phyloP scores from a whole-genome alignment of 2,329 filamentous ascomycete species.

The Aspergillus sergii region DNA sequence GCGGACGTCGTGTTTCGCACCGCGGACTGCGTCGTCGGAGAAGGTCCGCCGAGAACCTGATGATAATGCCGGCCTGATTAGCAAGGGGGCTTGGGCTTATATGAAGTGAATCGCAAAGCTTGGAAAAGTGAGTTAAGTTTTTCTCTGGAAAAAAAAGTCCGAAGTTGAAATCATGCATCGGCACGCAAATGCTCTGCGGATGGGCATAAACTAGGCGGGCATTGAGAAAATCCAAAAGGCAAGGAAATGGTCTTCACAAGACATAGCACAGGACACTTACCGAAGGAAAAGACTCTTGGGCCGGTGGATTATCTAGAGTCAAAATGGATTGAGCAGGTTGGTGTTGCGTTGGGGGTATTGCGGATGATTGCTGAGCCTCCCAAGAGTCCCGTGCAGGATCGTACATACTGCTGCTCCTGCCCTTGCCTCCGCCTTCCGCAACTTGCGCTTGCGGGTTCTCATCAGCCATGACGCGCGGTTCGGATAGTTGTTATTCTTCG shows the following conservation, averaged over 20 bases:
- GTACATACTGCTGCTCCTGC: conserved; percentile 20
- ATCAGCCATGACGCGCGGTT: conserved; percentile 12
- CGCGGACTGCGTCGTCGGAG: not conserved
- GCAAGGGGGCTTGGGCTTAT: not conserved
- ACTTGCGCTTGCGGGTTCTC: not conserved
- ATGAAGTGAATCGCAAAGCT: not conserved
- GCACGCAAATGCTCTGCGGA: not conserved
- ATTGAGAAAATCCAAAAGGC: not conserved
- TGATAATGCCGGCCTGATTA: not conserved
- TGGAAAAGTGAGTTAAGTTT: not conserved
- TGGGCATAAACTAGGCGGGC: not conserved
- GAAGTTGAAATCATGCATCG: too few species aligned
- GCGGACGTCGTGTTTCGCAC: not conserved
- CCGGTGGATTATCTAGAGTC: not conserved
- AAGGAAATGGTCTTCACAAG: not conserved
- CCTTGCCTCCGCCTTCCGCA: conserved; percentile 4
- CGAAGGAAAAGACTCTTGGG: not conserved
- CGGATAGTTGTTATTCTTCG: not conserved
- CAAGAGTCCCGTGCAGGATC: conserved; percentile 29
- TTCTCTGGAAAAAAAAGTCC: not conserved
- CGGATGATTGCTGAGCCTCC: conserved; percentile 16
- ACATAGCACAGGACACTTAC: not conserved
- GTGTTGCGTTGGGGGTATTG: not conserved
- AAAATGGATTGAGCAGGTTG: not conserved
- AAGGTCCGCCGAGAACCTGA: not conserved